Conservation (phyloP, 371 early-diverging fungal species). For the Homolaphlyctis polyrhiza region DNA sequence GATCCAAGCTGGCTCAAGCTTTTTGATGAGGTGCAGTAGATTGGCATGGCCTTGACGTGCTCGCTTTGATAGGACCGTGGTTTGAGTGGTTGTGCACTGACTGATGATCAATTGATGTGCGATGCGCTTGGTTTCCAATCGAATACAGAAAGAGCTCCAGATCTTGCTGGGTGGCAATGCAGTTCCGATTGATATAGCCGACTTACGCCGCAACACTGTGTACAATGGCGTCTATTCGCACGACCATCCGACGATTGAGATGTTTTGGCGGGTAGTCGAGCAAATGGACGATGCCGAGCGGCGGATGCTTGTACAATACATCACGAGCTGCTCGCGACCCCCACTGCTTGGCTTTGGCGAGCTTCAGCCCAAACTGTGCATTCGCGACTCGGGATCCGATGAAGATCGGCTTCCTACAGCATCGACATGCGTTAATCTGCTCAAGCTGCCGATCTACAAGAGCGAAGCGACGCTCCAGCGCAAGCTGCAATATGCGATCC, state of each 20-base stretch:
- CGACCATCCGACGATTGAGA: slow-evolving; percentile 36
- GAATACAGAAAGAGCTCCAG: slow-evolving; percentile 70
- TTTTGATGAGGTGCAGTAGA: slow-evolving; percentile 71
- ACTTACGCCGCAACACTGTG: slow-evolving; percentile 47
- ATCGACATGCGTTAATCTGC: slow-evolving; percentile 86
- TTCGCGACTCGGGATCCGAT: slow-evolving; percentile 62
- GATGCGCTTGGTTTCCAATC: neutral
- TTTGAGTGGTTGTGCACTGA: no score
- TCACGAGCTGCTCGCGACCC: slow-evolving; percentile 87
- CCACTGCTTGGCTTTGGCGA: slow-evolving; percentile 88
- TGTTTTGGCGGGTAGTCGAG: slow-evolving; percentile 81
- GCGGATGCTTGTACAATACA: slow-evolving; percentile 76
- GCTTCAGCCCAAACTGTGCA: slow-evolving; percentile 49
- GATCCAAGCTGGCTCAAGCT: slow-evolving; percentile 37
- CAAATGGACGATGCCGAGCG: slow-evolving; percentile 56
- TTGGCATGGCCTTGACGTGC: neutral
- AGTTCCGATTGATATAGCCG: slow-evolving; percentile 66
- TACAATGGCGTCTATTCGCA: slow-evolving; percentile 40
- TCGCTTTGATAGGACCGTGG: no score
- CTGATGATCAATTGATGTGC: no score
- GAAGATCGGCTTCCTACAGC: slow-evolving; percentile 42
- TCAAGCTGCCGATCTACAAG: slow-evolving; percentile 84
- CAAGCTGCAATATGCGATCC: slow-evolving; percentile 84
- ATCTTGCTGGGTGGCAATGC: slow-evolving; percentile 81
- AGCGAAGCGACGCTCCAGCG: slow-evolving; percentile 42